Evolutionary conservation across 495 filamentous ascomycete genomes (phyloP).

Genomic region (Penicillium canescens): DNA sequence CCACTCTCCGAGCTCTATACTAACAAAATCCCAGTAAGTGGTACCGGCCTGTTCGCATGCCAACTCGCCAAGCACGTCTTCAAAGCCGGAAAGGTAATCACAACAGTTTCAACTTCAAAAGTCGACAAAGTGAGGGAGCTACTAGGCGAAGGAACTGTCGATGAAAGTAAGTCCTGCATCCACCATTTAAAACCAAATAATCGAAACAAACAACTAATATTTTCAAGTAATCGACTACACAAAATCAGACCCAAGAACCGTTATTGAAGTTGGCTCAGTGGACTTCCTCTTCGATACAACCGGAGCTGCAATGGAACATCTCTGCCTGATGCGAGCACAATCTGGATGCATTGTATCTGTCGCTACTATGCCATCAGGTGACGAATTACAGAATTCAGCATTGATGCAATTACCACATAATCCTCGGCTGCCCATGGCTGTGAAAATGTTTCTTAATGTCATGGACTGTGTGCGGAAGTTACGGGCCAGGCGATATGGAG

Average conservation of each 20-base stretch:
- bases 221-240: constrained; percentile 50
- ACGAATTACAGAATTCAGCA: constrained; percentile 11
- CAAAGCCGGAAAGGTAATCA: constrained; percentile 46
- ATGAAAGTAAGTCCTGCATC: constrained; percentile 25
- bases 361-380: constrained; percentile 35
- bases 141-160: constrained; percentile 32
- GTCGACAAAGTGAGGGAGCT: constrained; percentile 38
- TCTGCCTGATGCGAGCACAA: constrained; percentile 39
- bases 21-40: constrained; percentile 38
- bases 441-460: constrained; percentile 31
- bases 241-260: constrained; percentile 37
- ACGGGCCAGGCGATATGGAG: constrained; percentile 36
- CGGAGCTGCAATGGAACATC: constrained; percentile 24
- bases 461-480: constrained; percentile 33
- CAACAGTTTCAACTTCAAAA: constrained; percentile 54
- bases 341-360: constrained; percentile 43
- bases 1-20: neutral
- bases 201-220: constrained; percentile 14
- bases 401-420: constrained; percentile 32
- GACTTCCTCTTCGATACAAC: constrained; percentile 57
- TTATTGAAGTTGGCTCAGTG: constrained; percentile 41
- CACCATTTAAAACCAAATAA: constrained; percentile 14
- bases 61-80: constrained; percentile 55
- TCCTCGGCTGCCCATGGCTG: constrained; percentile 29
- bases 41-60: constrained; percentile 45